phyloP scores from a whole-genome alignment of 495 filamentous ascomycete species.

The Aspergillus biplanus region DNA sequence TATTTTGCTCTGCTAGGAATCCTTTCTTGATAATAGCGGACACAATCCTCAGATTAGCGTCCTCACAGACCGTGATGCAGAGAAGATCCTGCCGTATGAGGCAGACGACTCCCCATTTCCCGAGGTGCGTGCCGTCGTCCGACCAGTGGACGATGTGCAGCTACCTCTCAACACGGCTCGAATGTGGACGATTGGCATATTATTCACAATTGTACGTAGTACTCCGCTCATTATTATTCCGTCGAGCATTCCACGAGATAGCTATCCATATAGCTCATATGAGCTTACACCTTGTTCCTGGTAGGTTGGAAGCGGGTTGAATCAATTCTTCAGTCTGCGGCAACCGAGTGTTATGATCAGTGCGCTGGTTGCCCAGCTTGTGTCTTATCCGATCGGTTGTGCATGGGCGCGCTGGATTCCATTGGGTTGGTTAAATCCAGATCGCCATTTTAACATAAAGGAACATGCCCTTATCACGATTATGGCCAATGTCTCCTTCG shows the following conservation, averaged over 20 bases:
- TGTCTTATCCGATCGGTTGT: constrained; percentile 72
- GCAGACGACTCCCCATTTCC: constrained; percentile 73
- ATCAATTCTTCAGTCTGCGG: constrained; percentile 71
- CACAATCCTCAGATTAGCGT: constrained; percentile 24
- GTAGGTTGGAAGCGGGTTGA: constrained; percentile 65
- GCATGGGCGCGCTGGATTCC: constrained; percentile 62
- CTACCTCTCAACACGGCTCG: constrained; percentile 70
- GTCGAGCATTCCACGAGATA: neutral
- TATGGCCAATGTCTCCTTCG: constrained; percentile 66
- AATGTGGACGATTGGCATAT: constrained; percentile 71
- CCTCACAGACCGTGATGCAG: constrained; percentile 43
- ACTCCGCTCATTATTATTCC: constrained; percentile 17
- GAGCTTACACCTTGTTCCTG: too few species aligned
- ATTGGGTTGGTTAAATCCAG: constrained; percentile 62
- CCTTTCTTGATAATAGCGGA: neutral
- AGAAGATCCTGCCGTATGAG: constrained; percentile 44
- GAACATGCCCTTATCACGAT: constrained; percentile 78
- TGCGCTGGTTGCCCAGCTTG: constrained; percentile 68
- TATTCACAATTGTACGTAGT: constrained; percentile 59
- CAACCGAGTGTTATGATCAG: constrained; percentile 64
- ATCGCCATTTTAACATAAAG: constrained; percentile 77
- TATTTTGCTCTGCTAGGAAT: constrained; percentile 4
- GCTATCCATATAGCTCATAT: too few species aligned
- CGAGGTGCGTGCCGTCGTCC: constrained; percentile 55
- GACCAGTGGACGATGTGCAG: constrained; percentile 64